phyloP scores from a whole-genome alignment of 306 rosid genomes.

The Medicago arabica region DNA sequence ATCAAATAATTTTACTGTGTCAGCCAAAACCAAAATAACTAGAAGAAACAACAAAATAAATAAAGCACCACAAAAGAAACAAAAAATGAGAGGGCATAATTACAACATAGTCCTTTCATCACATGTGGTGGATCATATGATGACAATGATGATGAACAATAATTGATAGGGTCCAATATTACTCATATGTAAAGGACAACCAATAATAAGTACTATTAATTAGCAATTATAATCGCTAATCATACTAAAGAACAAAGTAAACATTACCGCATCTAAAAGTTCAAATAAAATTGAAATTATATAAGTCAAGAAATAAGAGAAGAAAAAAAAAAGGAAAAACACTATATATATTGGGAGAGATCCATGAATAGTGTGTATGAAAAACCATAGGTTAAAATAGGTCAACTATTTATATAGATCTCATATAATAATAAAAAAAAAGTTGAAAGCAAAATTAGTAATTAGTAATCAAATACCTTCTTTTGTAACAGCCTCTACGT shows the following conservation, averaged over 20 bases:
- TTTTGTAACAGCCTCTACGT: slow-evolving; percentile 61
- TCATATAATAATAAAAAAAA: not conserved
- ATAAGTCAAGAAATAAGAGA: not conserved
- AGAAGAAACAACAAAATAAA: not conserved
- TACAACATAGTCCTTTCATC: slow-evolving; percentile 11
- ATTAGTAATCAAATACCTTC: slow-evolving; percentile 50
- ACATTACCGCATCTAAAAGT: slow-evolving; percentile 14
- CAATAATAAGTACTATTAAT: not conserved
- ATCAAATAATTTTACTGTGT: not conserved
- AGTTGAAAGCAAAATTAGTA: not conserved
- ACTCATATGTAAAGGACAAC: not conserved
- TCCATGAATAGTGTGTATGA: no score
- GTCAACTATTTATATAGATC: not conserved
- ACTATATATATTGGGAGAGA: not conserved
- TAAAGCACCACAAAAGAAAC: not conserved
- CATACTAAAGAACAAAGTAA: not conserved
- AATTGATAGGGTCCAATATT: slow-evolving; percentile 47
- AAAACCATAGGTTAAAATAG: no score
- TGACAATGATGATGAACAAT: slow-evolving; percentile 27
- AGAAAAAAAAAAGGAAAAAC: not conserved
- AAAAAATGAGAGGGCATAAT: not conserved
- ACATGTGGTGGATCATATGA: not conserved
- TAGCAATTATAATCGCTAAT: not conserved
- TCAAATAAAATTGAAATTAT: slow-evolving; percentile 10
- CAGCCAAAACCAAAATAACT: not conserved